Conservation (phyloP, 139 green algal genomes). For the Tetradesmus obliquus region DNA sequence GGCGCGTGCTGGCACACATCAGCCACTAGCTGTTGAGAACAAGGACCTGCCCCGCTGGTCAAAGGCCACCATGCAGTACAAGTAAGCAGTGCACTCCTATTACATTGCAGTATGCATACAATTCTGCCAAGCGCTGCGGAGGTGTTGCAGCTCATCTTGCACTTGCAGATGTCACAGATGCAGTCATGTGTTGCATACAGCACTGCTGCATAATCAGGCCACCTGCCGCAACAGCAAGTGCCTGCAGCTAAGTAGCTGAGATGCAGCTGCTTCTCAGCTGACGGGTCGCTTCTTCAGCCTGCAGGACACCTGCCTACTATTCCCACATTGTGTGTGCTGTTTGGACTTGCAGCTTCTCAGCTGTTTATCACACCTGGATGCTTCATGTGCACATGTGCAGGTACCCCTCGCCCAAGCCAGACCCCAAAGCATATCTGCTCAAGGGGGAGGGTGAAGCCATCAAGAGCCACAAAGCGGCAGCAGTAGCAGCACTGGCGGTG, state of each 20-base stretch:
- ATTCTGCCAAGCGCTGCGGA: no score
- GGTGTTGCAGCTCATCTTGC: no score
- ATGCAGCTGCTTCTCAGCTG: no score
- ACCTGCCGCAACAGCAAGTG: neutral
- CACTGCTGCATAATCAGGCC: neutral
- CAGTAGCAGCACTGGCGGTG: neutral
- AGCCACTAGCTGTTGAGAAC: conserved; percentile 48
- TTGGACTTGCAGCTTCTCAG: neutral
- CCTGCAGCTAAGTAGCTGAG: neutral
- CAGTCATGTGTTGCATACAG: neutral
- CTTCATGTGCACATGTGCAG: conserved; percentile 32
- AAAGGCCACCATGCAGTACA: conserved; percentile 71
- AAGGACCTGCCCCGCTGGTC: conserved; percentile 72
- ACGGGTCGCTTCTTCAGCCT: no score
- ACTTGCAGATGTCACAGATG: neutral
- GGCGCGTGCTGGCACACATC: conserved; percentile 62
- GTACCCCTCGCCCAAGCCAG: conserved; percentile 56
- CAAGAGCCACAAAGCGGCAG: conserved; percentile 19
- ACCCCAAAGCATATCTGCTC: conserved; percentile 67
- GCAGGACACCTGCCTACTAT: neutral
- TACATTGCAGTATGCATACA: neutral
- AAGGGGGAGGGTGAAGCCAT: conserved; percentile 71
- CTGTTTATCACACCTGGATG: neutral
- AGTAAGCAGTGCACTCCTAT: conserved; percentile 43
- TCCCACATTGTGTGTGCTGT: neutral